Conservation (phyloP, 75 land plant species). For the Picea sitchensis region DNA sequence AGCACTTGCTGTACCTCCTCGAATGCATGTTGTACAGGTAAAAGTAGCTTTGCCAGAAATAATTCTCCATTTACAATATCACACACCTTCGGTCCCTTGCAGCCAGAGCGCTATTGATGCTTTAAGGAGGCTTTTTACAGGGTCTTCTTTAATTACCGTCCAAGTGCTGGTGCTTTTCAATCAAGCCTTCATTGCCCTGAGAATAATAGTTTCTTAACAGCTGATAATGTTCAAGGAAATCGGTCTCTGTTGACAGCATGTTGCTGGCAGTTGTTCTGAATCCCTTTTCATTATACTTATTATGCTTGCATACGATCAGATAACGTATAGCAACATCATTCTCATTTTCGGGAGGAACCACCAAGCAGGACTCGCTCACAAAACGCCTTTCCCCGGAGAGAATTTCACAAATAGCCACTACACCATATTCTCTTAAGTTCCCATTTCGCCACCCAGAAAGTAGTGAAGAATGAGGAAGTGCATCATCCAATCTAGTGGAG, state of each 20-base stretch:
- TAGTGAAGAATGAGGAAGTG: conserved; percentile 7
- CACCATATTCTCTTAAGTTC: conserved; percentile 8
- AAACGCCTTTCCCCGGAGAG: background rate
- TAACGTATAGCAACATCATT: conserved; percentile 29
- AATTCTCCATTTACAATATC: no score
- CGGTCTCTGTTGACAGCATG: background rate
- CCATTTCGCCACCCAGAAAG: conserved; percentile 5
- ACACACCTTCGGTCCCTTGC: no score
- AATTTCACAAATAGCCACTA: conserved; percentile 35
- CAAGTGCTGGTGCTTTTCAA: background rate
- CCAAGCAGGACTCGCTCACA: background rate
- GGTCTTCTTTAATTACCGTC: background rate
- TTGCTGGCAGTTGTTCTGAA: background rate
- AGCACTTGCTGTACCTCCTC: no score
- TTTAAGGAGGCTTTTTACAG: no score
- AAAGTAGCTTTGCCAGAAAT: no score
- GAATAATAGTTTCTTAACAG: background rate
- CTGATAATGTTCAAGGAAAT: conserved; percentile 3
- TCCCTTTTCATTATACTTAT: background rate
- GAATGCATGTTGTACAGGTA: no score
- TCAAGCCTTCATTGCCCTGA: background rate
- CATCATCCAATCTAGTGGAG: background rate
- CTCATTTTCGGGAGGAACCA: conserved; percentile 28
- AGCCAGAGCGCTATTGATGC: no score
- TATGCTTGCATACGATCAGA: conserved; percentile 13